phyloP scores from a whole-genome alignment of 2,329 filamentous ascomycete genomes.

The Chalaropsis thielavioides region DNA sequence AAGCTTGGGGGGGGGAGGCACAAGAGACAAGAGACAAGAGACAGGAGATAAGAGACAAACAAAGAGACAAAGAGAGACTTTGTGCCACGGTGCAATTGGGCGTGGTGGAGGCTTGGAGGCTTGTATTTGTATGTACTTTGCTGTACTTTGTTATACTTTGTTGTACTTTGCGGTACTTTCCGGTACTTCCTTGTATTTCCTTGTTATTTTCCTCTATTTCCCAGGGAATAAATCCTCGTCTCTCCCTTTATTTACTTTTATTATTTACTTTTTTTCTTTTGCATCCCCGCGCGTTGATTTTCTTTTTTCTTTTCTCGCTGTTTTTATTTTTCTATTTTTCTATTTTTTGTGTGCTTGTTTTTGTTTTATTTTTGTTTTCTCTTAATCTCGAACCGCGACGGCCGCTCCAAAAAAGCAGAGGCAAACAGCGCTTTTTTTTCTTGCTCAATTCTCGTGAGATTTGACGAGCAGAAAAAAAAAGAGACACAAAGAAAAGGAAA shows the following conservation, averaged over 20 bases:
- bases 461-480: not conserved
- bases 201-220: not conserved
- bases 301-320: not conserved
- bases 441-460: not conserved
- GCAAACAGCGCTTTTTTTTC: not conserved
- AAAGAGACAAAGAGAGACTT: no score
- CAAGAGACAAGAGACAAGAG: no score
- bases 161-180: not conserved
- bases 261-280: not conserved
- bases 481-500: not conserved
- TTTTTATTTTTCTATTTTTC: not conserved
- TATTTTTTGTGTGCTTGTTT: not conserved
- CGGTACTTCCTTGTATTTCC: no score
- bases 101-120: no score
- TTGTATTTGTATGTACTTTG: no score
- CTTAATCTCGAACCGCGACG: not conserved
- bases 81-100: no score
- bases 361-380: not conserved
- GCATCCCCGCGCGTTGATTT: not conserved
- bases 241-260: not conserved
- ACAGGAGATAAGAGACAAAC: no score
- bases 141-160: not conserved
- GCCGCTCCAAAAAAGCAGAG: not conserved
- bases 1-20: no score
- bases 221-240: not conserved